These are phyloP conservation scores for Rhizoctonia solani DNA, from an alignment of 1,284 basidiomycete genomes.

Conservation along the genomic window DNA sequence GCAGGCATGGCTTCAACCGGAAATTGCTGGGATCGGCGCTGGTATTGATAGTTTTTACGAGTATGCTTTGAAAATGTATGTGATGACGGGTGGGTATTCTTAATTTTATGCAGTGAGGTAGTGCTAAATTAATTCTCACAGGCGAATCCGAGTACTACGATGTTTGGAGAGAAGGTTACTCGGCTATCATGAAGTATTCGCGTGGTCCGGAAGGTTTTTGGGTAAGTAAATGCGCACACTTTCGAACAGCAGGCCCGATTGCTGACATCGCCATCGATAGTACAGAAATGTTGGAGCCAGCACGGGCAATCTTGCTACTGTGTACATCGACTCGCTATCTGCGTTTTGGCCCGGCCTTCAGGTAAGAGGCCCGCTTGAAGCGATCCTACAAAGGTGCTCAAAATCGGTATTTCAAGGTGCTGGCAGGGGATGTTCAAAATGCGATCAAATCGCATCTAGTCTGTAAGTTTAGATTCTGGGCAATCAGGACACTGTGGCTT, in stretches of 20 bases:
- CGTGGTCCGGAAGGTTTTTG: slow-evolving; percentile 83
- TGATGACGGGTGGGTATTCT: slow-evolving; percentile 68
- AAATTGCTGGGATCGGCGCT: slow-evolving; percentile 81
- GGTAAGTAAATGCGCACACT: slow-evolving; percentile 53
- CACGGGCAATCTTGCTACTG: slow-evolving; percentile 69
- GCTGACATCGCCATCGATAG: slow-evolving; percentile 48
- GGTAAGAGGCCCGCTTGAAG: slow-evolving; percentile 22
- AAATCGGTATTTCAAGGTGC: slow-evolving; percentile 63
- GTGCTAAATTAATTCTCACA: slow-evolving; percentile 44
- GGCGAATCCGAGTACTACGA: slow-evolving; percentile 87
- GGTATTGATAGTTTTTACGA: slow-evolving; percentile 95
- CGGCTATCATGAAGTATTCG: slow-evolving; percentile 84
- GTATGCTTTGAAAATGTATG: slow-evolving; percentile 57
- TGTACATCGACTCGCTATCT: slow-evolving; percentile 79
- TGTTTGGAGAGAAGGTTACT: slow-evolving; percentile 87
- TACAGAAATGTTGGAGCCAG: slow-evolving; percentile 80
- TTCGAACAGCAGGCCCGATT: not conserved
- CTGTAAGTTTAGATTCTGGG: slow-evolving; percentile 53
- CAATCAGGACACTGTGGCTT: not conserved
- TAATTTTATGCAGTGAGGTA: not conserved
- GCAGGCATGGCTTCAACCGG: slow-evolving; percentile 75
- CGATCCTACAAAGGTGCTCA: not conserved
- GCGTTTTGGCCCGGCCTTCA: slow-evolving; percentile 84
- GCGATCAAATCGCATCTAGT: slow-evolving; percentile 85
- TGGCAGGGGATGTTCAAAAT: slow-evolving; percentile 86